Base-by-base conservation (phyloP, 208 protist genomes). In the Angomonas ambiguus region DNA sequence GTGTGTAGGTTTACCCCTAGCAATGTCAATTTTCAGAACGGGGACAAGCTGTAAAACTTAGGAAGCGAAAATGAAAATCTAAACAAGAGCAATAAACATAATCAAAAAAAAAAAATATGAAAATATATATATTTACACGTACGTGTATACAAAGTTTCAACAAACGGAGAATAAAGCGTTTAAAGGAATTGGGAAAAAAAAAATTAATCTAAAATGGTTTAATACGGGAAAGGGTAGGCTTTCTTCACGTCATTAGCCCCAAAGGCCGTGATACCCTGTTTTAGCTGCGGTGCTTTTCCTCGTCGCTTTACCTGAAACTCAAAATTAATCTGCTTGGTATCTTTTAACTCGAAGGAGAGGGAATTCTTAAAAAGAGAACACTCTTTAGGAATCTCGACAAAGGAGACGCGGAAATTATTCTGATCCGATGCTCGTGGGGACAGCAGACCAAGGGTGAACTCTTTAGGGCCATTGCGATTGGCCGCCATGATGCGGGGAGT, bases 291-390 rank as follows among this genome's bases (percentile, higher is more conserved):
- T 0, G 51, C 58, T 2, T 64, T 62, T 6, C 67, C 71, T 2
- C 65, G 74, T 41, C 69, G 74, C 68, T 80, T 84, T 55, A 62
- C 69, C 65, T 84, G 79, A 42, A 84, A 84, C 49, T 77, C 45
- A 45, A 74, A 13, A 34, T 58, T 42, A 34, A 70, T 35, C 25
- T 60, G 33, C 5, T 27, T 45, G 59, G 68, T 59, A 4, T 56
- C 56, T 53, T 70, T 32, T 0, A 51, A 45, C 5, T 8, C 18
- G 62, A 76, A 81, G 2, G 67, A 27, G 2, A 27, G 41, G 16
- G 20, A n/a, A 51, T 75, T 77, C 57, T 64, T 71, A 51, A 85
- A 79, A 13, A 71, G 53, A 2, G 56, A 56, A 51, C 77, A 76
- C 30, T 49, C 31, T 27, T 74, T 55, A 5, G 71, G 68, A 20